A percentile compares a stretch with the other conserved stretches of the same genome.
phyloP scores from a whole-genome alignment of 176 grass and related monocot species.

The Eleusine coracana region DNA sequence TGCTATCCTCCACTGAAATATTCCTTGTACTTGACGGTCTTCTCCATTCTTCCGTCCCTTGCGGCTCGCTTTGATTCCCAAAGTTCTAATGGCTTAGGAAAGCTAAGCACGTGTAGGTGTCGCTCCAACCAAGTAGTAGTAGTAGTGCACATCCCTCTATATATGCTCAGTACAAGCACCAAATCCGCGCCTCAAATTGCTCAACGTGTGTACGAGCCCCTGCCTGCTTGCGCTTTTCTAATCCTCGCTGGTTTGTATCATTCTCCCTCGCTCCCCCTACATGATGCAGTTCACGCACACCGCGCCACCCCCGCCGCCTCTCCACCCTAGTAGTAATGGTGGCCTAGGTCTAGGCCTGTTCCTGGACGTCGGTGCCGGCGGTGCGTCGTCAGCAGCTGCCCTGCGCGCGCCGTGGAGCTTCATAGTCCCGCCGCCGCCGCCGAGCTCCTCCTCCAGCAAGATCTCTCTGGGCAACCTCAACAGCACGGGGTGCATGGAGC shows the following conservation, averaged over 20 bases:
- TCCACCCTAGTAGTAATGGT: constrained; percentile 55
- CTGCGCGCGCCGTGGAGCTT: too few species aligned
- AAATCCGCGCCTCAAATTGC: constrained; percentile 66
- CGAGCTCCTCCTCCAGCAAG: constrained; percentile 38
- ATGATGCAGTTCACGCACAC: constrained; percentile 94
- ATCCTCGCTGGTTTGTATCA: constrained; percentile 36
- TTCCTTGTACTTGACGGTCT: constrained; percentile 67
- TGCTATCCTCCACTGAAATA: constrained; percentile 63
- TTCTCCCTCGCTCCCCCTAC: constrained; percentile 44
- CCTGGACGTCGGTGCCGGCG: constrained; percentile 52
- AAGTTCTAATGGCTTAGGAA: constrained; percentile 54
- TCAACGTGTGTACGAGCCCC: constrained; percentile 56
- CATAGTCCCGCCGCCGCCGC: neutral
- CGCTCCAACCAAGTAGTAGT: constrained; percentile 38
- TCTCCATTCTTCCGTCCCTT: constrained; percentile 46
- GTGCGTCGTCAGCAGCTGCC: constrained; percentile 54
- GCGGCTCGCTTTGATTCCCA: constrained; percentile 38
- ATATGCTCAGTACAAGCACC: constrained; percentile 97
- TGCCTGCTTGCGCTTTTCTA: constrained; percentile 49
- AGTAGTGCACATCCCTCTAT: constrained; percentile 72
- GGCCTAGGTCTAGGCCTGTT: constrained; percentile 57
- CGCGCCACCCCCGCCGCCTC: constrained; percentile 58
- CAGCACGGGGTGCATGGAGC: constrained; percentile 87
- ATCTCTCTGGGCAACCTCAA: constrained; percentile 74
- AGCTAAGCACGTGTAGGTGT: constrained; percentile 43